These are phyloP conservation scores for Saccharomyces hybrid DNA, from an alignment of 1,139 yeast genomes.

Conservation along the genomic window DNA sequence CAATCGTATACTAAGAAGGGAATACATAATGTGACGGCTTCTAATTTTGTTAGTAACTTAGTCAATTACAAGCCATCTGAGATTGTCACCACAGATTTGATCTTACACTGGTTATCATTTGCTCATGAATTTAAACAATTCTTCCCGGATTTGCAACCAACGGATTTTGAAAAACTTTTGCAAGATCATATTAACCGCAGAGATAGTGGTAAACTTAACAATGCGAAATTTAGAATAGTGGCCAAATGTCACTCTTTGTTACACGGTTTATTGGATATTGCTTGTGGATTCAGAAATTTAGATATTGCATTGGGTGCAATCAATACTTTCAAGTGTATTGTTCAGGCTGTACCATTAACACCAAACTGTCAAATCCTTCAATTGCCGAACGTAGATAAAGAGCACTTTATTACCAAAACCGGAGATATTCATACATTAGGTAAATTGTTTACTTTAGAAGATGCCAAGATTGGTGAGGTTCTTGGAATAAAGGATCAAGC, in stretches of 20 bases:
- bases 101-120: slow-evolving; percentile 55
- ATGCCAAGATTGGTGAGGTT: slow-evolving; percentile 46
- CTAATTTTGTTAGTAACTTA: slow-evolving; percentile 53
- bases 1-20: slow-evolving; percentile 79
- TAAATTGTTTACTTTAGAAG: slow-evolving; percentile 51
- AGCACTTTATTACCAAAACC: slow-evolving; percentile 28
- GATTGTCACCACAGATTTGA: slow-evolving; percentile 47
- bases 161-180: slow-evolving; percentile 45
- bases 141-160: slow-evolving; percentile 39
- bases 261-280: slow-evolving; percentile 71
- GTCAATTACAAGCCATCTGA: slow-evolving; percentile 74
- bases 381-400: slow-evolving; percentile 60
- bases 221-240: slow-evolving; percentile 47
- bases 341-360: slow-evolving; percentile 65
- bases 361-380: slow-evolving; percentile 65
- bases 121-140: slow-evolving; percentile 53
- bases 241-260: slow-evolving; percentile 59
- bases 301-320: slow-evolving; percentile 55
- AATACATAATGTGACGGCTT: slow-evolving; percentile 75
- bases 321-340: slow-evolving; percentile 62
- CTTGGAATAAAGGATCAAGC: slow-evolving; percentile 48
- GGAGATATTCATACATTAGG: slow-evolving; percentile 53
- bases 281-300: slow-evolving; percentile 66
- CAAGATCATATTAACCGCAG: slow-evolving; percentile 51
- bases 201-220: slow-evolving; percentile 35